A percentile compares a stretch with the other conserved stretches of the same genome.
These are phyloP conservation scores for Botrytis deweyae DNA, from an alignment of 2,329 filamentous ascomycete genomes.

Conservation along the genomic window DNA sequence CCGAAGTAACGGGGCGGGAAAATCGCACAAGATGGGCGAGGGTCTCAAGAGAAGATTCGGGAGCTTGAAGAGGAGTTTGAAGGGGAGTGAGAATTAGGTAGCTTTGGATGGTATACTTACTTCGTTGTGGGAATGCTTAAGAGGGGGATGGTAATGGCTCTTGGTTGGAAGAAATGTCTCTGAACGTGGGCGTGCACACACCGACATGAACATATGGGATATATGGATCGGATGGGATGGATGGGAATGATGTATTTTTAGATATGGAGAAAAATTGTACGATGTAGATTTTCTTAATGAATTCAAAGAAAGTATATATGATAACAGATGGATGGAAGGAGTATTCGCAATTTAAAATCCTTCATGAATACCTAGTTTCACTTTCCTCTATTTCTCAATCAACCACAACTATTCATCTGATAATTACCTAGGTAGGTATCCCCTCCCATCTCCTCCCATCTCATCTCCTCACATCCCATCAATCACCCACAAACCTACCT, in stretches of 20 bases:
- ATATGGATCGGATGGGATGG: background rate
- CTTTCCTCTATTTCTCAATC: background rate
- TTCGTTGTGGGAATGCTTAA: background rate
- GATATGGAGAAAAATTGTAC: background rate
- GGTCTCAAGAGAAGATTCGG: constrained; percentile 55
- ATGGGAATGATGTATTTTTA: background rate
- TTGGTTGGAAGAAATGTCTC: background rate
- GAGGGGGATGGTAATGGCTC: background rate
- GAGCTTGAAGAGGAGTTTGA: constrained; percentile 48
- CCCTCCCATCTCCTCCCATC: background rate
- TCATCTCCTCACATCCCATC: background rate
- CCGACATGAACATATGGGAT: background rate
- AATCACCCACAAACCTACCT: no score
- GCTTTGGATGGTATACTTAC: background rate
- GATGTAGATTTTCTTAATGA: background rate
- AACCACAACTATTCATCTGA: background rate
- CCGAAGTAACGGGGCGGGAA: constrained; percentile 44
- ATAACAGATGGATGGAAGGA: background rate
- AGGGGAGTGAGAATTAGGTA: constrained; percentile 12
- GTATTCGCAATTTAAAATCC: background rate
- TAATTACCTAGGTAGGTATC: background rate
- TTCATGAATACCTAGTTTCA: background rate
- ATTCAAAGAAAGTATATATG: background rate
- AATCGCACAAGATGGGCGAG: constrained; percentile 42
- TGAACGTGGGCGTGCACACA: background rate